Percentiles rank a stretch among this genome's conserved stretches.
phyloP scores from a whole-genome alignment of 1,284 basidiomycete genomes.

The Ganoderma meredithae region DNA sequence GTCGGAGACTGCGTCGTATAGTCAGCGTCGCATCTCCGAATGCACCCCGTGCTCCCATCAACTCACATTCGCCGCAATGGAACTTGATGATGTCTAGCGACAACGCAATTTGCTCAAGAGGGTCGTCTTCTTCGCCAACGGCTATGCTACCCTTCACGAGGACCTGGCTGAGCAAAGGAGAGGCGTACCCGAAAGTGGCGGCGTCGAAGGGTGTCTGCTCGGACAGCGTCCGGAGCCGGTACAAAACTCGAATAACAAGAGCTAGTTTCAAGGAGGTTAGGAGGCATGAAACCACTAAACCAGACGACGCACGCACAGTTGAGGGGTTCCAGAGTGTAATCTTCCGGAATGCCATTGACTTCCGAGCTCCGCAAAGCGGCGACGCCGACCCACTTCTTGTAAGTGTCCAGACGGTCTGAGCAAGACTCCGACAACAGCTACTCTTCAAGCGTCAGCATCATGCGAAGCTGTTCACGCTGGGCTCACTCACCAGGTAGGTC shows the following conservation, averaged over 20 bases:
- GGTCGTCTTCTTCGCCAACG: constrained; percentile 73
- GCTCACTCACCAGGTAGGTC: constrained; percentile 73
- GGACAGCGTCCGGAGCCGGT: constrained; percentile 84
- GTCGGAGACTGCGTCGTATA: constrained; percentile 61
- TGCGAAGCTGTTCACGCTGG: constrained; percentile 7
- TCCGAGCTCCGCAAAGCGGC: constrained; percentile 80
- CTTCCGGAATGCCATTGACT: constrained; percentile 73
- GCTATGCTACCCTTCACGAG: constrained; percentile 74
- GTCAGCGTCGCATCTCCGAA: constrained; percentile 9
- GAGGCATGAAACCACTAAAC: neutral
- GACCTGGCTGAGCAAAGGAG: constrained; percentile 81
- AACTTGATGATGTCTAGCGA: constrained; percentile 88
- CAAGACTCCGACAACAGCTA: constrained; percentile 72
- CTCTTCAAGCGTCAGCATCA: neutral
- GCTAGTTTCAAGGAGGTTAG: constrained; percentile 47
- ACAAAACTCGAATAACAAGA: constrained; percentile 86
- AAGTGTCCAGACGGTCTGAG: constrained; percentile 74
- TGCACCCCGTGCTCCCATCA: neutral
- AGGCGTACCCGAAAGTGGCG: constrained; percentile 85
- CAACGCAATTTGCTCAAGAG: constrained; percentile 89
- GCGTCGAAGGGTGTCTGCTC: constrained; percentile 88
- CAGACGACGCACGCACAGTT: constrained; percentile 53
- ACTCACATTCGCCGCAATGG: constrained; percentile 86
- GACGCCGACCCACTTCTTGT: constrained; percentile 78
- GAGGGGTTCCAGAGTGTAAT: constrained; percentile 76